These are phyloP conservation scores for Paramecium sonneborni DNA, from an alignment of 73 alveolate species.

Conservation along the genomic window DNA sequence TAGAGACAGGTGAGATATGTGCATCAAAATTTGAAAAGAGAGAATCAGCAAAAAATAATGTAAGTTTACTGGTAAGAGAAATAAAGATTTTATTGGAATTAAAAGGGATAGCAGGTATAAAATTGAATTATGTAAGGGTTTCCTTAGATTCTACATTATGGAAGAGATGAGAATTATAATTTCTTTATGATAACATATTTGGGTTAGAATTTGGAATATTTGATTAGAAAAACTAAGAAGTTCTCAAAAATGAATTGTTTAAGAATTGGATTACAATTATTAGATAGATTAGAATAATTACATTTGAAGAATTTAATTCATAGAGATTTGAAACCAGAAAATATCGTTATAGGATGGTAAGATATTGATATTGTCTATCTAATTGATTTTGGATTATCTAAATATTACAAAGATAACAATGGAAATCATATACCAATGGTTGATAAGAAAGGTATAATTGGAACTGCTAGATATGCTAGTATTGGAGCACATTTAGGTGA, in stretches of 20 bases:
- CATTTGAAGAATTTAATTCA: conserved; percentile 48
- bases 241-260: conserved; percentile 51
- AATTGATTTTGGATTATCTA: conserved; percentile 94
- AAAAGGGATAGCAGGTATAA: conserved; percentile 33
- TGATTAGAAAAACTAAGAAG: conserved; percentile 70
- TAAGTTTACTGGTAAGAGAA: conserved; percentile 63
- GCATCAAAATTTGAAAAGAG: conserved; percentile 64
- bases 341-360: conserved; percentile 58
- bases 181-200: conserved; percentile 84
- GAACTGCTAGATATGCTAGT: conserved; percentile 86
- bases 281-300: conserved; percentile 54
- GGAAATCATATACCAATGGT: conserved; percentile 75
- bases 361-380: conserved; percentile 69
- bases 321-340: conserved; percentile 67
- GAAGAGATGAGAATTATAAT: conserved; percentile 79
- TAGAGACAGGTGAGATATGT: conserved; percentile 64
- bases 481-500: conserved; percentile 75
- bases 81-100: conserved; percentile 62
- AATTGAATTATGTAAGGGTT: conserved; percentile 40
- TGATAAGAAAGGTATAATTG: conserved; percentile 76
- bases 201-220: conserved; percentile 93
- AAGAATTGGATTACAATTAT: background rate
- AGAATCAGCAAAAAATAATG: background rate
- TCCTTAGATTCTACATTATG: conserved; percentile 62
- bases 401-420: conserved; percentile 80